These are phyloP conservation scores for Diaporthe vaccinii DNA, from an alignment of 2,329 filamentous ascomycete species.

Conservation along the genomic window DNA sequence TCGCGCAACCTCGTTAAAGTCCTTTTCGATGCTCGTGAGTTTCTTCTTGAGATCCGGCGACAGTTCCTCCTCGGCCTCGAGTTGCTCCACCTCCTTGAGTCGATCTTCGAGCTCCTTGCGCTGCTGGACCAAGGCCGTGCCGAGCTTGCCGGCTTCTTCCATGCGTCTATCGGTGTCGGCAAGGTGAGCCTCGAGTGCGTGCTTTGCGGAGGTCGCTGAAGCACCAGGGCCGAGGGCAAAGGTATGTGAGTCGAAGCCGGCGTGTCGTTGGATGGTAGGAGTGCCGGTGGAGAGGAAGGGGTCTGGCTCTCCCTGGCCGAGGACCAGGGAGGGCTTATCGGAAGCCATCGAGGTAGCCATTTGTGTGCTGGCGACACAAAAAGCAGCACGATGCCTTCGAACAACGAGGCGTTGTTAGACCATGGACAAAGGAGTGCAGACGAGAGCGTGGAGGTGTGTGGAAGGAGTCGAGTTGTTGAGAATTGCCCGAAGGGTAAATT, in stretches of 20 bases:
- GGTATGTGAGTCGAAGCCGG: slow-evolving; percentile 83
- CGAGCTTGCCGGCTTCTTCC: slow-evolving; percentile 90
- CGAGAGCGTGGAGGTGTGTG: slow-evolving; percentile 5
- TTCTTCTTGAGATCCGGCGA: slow-evolving; percentile 85
- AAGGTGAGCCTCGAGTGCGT: slow-evolving; percentile 90
- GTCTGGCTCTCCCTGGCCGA: slow-evolving; percentile 60
- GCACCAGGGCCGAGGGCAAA: slow-evolving; percentile 82
- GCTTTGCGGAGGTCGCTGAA: slow-evolving; percentile 88
- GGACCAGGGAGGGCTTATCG: slow-evolving; percentile 57
- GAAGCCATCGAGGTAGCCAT: slow-evolving; percentile 61
- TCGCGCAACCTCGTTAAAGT: slow-evolving; percentile 93
- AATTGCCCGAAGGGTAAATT: slow-evolving; percentile 21
- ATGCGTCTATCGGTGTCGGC: slow-evolving; percentile 92
- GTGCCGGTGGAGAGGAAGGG: slow-evolving; percentile 68
- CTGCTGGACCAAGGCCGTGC: slow-evolving; percentile 89
- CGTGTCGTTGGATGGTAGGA: slow-evolving; percentile 76
- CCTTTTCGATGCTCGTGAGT: slow-evolving; percentile 88
- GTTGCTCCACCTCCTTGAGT: slow-evolving; percentile 85
- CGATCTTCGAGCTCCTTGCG: slow-evolving; percentile 85
- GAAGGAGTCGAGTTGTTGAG: slow-evolving; percentile 15
- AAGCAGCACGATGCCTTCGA: slow-evolving; percentile 40
- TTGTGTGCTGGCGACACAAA: slow-evolving; percentile 42
- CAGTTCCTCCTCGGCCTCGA: slow-evolving; percentile 82
- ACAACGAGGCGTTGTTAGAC: slow-evolving; percentile 37
- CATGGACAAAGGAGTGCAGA: slow-evolving; percentile 32